These are phyloP conservation scores for Tuber indicum DNA, from an alignment of 495 filamentous ascomycete genomes.

Conservation along the genomic window DNA sequence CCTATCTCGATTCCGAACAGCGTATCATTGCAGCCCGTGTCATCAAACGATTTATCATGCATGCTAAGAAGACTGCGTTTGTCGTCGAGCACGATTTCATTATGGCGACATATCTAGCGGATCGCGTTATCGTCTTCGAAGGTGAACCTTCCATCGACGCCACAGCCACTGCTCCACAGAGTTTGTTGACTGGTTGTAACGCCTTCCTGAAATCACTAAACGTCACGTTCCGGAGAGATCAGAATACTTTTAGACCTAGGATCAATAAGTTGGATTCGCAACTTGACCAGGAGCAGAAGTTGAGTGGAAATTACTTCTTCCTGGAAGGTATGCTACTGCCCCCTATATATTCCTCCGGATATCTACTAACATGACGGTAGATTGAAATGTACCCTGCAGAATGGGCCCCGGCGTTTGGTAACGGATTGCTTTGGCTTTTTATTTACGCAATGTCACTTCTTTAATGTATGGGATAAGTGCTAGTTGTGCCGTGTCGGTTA, in stretches of 20 bases:
- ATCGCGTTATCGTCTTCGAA: constrained; percentile 97
- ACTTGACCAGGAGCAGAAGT: constrained; percentile 94
- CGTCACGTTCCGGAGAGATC: constrained; percentile 96
- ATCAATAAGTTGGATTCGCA: constrained; percentile 98
- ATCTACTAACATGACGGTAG: background rate
- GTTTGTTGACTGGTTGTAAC: constrained; percentile 92
- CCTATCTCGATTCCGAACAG: constrained; percentile 96
- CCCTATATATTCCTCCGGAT: background rate
- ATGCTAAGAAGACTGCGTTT: constrained; percentile 98
- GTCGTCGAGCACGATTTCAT: constrained; percentile 99
- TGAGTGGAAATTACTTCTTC: constrained; percentile 93
- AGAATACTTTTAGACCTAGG: constrained; percentile 87
- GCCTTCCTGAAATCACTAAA: constrained; percentile 89
- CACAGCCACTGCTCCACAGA: constrained; percentile 81
- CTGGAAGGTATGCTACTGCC: constrained; percentile 62
- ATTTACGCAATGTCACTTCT: background rate
- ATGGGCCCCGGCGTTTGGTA: background rate
- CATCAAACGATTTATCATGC: constrained; percentile 99
- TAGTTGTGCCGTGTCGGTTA: background rate
- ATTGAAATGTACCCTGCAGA: background rate
- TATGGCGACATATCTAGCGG: constrained; percentile 89
- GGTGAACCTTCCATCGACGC: constrained; percentile 83
- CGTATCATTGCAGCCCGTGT: constrained; percentile 94
- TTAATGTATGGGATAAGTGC: background rate
- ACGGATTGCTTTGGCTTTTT: background rate